Evolutionary conservation across 2,329 filamentous ascomycete species (phyloP), one percentile per base, ranked within the genome.

Genomic region (Saccharata proteae): DNA sequence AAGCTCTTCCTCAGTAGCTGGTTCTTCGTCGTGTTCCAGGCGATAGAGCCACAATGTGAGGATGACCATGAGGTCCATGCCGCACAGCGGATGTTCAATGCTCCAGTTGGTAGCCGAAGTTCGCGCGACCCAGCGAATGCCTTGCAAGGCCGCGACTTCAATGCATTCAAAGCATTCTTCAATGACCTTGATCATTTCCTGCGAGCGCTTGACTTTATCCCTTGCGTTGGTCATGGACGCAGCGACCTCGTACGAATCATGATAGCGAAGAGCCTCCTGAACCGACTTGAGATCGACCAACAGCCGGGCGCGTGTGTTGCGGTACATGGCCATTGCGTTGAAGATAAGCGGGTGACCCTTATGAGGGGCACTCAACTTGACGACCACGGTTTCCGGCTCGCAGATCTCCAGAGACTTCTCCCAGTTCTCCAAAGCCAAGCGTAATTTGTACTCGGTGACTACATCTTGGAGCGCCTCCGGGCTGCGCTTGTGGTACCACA

Each of bases 41-140:
- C 86, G 85, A 67, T 94, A 96, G 48, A 98, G 78, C 90, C 90
- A 98, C 44, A 96, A 69, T 49, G 84, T 94, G 46, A 98, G 77
- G 46, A 94, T 90, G 55, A 96, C 90, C 75, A 98, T 93, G 44
- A 96, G 70, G 57, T 98, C 90, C 64, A 98, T 75, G 40, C 88
- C 88, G 51, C 86, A 94, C 36, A 98, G 76, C 31, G 90, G 86
- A 56, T 98, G 88, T 64, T 98, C 90, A 38, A 96, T 83, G 55
- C 88, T 96, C 90, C 90, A 98, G 61, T 96, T 96, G 27, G 90
- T 94, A 14, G 90, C 85, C 27, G 86, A 94, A 14, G 88, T 94
- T 44, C 86, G 80, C n/a, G 88, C 88, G 40, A 96, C 86, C 88
- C 90, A 96, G 47, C 88, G 84, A 43, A 96, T 85, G 42, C 88